These are phyloP conservation scores for Yarrowia sp. DNA, from an alignment of 805 yeast genomes.

Conservation along the genomic window DNA sequence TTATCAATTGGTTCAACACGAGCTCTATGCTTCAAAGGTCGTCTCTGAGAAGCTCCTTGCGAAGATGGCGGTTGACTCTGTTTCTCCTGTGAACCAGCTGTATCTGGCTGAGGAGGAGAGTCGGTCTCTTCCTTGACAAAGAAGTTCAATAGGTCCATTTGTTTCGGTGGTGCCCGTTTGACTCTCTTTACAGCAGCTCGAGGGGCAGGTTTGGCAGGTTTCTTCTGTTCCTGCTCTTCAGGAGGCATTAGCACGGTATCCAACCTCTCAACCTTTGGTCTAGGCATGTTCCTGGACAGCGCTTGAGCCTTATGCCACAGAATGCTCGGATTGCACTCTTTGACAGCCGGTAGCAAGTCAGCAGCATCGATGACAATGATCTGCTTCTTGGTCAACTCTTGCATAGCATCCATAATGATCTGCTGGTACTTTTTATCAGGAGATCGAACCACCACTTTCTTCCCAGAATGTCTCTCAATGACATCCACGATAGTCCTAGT, in stretches of 20 bases:
- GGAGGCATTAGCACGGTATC: constrained; percentile 14
- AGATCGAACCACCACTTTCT: constrained; percentile 9
- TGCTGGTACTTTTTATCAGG: constrained; percentile 26
- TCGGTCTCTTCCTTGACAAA: constrained; percentile 33
- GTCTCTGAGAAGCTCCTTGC: constrained; percentile 11
- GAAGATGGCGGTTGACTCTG: constrained; percentile 12
- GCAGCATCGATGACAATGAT: constrained; percentile 15
- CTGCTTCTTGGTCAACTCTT: not conserved
- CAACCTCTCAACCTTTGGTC: constrained; percentile 25
- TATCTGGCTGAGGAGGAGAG: not conserved
- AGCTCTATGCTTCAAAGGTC: constrained; percentile 7
- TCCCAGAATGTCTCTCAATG: not conserved
- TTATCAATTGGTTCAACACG: constrained; percentile 20
- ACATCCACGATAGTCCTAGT: constrained; percentile 12
- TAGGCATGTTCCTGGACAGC: not conserved
- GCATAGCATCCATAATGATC: constrained; percentile 9
- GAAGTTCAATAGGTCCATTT: constrained; percentile 24
- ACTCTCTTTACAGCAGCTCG: not conserved
- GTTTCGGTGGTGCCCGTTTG: constrained; percentile 10
- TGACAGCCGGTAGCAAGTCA: constrained; percentile 17
- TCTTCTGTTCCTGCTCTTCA: constrained; percentile 3
- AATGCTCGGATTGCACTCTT: constrained; percentile 15
- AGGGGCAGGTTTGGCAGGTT: not conserved
- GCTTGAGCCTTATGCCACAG: constrained; percentile 8
- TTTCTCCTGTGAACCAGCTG: not conserved